Conservation (phyloP, 108 stramenopile species). For the Pseudonitzschia delicatissima region DNA sequence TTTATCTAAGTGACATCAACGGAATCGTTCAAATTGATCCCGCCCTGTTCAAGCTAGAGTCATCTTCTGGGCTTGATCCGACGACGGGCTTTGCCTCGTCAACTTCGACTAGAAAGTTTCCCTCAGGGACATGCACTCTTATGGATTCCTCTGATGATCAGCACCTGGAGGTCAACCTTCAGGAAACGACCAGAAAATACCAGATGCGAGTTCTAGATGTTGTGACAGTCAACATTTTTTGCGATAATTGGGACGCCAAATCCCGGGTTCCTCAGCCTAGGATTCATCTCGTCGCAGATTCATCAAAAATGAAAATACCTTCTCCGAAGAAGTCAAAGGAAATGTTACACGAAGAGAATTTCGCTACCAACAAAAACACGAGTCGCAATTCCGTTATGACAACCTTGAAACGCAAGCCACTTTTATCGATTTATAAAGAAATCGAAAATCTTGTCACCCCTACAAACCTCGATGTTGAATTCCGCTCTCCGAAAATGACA, state of each 20-base stretch:
- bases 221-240: slow-evolving; percentile 40
- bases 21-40: slow-evolving; percentile 57
- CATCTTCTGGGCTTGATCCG: slow-evolving; percentile 31
- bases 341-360: not conserved
- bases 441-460: slow-evolving; percentile 12
- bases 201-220: slow-evolving; percentile 41
- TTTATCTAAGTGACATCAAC: slow-evolving; percentile 45
- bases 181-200: slow-evolving; percentile 8
- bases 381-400: not conserved
- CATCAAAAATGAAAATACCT: not conserved
- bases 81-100: slow-evolving; percentile 41
- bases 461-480: slow-evolving; percentile 17
- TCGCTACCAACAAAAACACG: not conserved
- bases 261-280: slow-evolving; percentile 44
- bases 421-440: slow-evolving; percentile 24
- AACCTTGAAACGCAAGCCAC: not conserved
- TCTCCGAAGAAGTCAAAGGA: not conserved
- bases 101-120: slow-evolving; percentile 27
- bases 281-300: slow-evolving; percentile 32
- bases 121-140: slow-evolving; percentile 35
- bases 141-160: slow-evolving; percentile 18
- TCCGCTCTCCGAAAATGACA: not conserved
- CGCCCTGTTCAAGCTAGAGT: slow-evolving; percentile 26
- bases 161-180: slow-evolving; percentile 29
- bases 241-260: slow-evolving; percentile 38